A percentile compares a stretch with the other conserved stretches of the same genome.
Evolutionary conservation across 257 asterid species (phyloP).

Genomic region (Ajuga chamaepitys): DNA sequence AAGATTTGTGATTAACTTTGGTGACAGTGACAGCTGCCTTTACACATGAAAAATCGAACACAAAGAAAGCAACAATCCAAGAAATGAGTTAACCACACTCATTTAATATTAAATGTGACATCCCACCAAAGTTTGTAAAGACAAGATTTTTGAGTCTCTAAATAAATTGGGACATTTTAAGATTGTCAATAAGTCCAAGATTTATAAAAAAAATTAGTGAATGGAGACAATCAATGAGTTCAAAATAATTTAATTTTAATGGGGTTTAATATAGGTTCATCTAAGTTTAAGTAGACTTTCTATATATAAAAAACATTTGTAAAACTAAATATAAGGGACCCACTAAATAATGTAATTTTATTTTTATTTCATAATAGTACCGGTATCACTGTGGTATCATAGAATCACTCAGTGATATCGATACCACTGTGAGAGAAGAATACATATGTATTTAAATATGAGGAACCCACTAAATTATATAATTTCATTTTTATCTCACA

Average conservation of each 20-base stretch:
- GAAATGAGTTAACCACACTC: conserved; percentile 2
- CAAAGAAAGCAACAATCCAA: conserved; percentile 3
- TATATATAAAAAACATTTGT: too few relatives aligned
- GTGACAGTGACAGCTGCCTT: conserved; percentile 20
- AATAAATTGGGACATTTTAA: neutral
- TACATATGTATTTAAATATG: too few relatives aligned
- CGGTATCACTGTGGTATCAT: too few relatives aligned
- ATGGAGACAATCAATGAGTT: neutral
- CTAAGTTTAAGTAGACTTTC: neutral
- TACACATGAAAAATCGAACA: neutral
- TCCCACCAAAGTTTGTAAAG: conserved; percentile 7
- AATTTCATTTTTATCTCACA: too few relatives aligned
- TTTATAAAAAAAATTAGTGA: too few relatives aligned
- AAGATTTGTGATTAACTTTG: conserved; percentile 15
- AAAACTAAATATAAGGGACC: too few relatives aligned
- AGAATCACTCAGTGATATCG: too few relatives aligned
- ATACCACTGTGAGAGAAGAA: too few relatives aligned
- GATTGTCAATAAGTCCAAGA: neutral
- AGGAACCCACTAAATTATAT: too few relatives aligned
- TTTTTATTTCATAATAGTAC: too few relatives aligned
- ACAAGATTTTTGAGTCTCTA: neutral
- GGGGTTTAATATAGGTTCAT: neutral
- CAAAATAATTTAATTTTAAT: neutral
- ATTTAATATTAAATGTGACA: conserved; percentile 9
- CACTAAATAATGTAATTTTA: too few relatives aligned